Evolutionary conservation across 495 filamentous ascomycete species (phyloP), one percentile per base, ranked within the genome.

Genomic region (Penicillium simplicissimum): DNA sequence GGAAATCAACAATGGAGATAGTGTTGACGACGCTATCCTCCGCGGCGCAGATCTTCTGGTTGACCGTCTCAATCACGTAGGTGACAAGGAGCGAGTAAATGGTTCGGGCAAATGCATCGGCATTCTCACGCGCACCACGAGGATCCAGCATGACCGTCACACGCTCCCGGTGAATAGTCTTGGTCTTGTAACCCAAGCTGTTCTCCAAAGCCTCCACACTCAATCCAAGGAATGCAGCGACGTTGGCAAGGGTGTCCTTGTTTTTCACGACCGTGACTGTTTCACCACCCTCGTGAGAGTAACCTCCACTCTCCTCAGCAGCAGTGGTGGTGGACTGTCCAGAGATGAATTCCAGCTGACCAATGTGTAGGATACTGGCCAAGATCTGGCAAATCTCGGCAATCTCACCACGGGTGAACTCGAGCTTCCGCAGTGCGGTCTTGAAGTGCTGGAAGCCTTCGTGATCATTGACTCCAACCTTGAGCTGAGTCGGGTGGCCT

Each of bases 371-470:
- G 62, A 98, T 96, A 67, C 84, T 85, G 21, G 95, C 95, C 23
- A 98, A 74, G 43, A 97, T 85, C 74, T 98, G 94, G 71, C 95
- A 98, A 58, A 98, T 90, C 70, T 97, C 93, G 37, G 95, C 95
- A 71, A 98, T 97, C 66, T 97, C 94, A 63, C 87, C 86, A 23
- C 92, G 84, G 2, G 93, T 91, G 65, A 98, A 97, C 71, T 97
- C 95, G 38, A 98, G 83, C 71, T 96, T 97, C 48, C 94, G 79
- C 54, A 98, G 77, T 4, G 95, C 95, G 0, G 90, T 96, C 80
- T 98, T 98, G 81, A 98, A 98, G 54, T 97, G 89, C 71, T 96
- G 91, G 75, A 98, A 98, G 0, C 94, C 94, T 68, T 97, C 94
- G 4, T 85, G 79, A 72, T 98, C 95, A 70, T 98, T 97, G 71